A percentile compares a stretch with the other conserved stretches of the same genome.
Conservation (phyloP, 345 rosid species). For the Rhodamnia rubescens region DNA sequence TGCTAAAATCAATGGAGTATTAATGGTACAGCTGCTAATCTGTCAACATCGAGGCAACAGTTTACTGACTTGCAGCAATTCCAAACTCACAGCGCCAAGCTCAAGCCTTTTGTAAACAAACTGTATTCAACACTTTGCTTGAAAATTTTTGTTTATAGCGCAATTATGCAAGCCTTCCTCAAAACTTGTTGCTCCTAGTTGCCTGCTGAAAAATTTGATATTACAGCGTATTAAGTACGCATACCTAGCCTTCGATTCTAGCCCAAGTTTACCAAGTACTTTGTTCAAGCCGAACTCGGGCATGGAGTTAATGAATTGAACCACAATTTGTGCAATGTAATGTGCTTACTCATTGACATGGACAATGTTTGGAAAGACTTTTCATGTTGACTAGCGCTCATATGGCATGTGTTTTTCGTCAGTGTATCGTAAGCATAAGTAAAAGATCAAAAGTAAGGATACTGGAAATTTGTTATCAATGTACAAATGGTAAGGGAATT, state of each 20-base stretch:
- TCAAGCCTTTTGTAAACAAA: no score
- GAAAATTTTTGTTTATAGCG: background rate
- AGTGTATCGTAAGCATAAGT: background rate
- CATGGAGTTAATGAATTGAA: background rate
- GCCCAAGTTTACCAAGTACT: background rate
- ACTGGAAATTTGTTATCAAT: background rate
- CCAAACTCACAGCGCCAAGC: no score
- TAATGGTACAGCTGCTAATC: background rate
- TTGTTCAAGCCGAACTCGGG: background rate
- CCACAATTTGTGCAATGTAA: background rate
- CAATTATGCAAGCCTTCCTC: background rate
- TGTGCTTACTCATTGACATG: background rate
- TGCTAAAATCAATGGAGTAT: background rate
- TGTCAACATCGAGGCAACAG: background rate
- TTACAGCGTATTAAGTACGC: background rate
- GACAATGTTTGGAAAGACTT: background rate
- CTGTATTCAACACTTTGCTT: no score
- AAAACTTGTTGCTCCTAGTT: background rate
- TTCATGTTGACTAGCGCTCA: background rate
- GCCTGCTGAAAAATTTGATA: background rate
- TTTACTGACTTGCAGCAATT: no score
- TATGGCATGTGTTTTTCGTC: background rate
- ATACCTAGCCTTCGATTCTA: background rate
- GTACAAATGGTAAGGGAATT: no score
- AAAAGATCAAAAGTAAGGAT: background rate